These are phyloP conservation scores for Picochlorum sp. DNA, from an alignment of 139 green algal species.

Conservation along the genomic window DNA sequence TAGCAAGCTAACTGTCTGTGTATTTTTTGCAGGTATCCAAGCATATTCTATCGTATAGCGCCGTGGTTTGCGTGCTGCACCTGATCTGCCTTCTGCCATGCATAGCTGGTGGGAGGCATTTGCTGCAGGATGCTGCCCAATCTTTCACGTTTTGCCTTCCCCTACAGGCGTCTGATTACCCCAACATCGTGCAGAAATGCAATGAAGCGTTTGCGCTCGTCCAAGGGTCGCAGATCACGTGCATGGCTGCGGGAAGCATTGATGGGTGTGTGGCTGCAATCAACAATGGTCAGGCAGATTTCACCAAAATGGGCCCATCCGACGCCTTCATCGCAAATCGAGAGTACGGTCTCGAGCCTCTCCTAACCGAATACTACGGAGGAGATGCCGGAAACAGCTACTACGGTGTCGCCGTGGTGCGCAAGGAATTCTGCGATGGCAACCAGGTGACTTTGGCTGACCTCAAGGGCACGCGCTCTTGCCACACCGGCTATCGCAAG, in stretches of 20 bases:
- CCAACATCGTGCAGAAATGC: neutral
- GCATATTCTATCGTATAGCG: too few relatives aligned
- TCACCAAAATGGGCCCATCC: conserved; percentile 8
- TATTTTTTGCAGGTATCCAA: too few relatives aligned
- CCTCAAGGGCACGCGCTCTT: conserved; percentile 26
- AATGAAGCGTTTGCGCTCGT: neutral
- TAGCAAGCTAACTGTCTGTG: too few relatives aligned
- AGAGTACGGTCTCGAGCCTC: conserved; percentile 4
- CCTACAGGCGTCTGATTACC: neutral
- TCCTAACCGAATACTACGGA: conserved; percentile 3
- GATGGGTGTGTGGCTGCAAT: conserved; percentile 12
- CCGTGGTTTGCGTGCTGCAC: too few relatives aligned
- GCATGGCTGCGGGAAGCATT: conserved; percentile 5
- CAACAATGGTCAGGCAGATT: neutral
- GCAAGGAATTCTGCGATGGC: conserved; percentile 6
- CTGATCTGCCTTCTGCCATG: too few relatives aligned
- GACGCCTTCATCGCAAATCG: neutral
- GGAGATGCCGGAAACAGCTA: conserved; percentile 7
- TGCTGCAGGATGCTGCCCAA: too few relatives aligned
- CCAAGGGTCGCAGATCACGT: conserved; percentile 11
- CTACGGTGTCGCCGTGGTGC: conserved; percentile 20
- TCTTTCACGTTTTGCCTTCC: neutral
- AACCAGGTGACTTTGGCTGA: conserved; percentile 7
- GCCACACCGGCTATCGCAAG: conserved; percentile 35
- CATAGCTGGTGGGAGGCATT: too few relatives aligned